phyloP scores from a whole-genome alignment of 1,284 basidiomycete species.

The Cutaneotrichosporon cyanovorans region DNA sequence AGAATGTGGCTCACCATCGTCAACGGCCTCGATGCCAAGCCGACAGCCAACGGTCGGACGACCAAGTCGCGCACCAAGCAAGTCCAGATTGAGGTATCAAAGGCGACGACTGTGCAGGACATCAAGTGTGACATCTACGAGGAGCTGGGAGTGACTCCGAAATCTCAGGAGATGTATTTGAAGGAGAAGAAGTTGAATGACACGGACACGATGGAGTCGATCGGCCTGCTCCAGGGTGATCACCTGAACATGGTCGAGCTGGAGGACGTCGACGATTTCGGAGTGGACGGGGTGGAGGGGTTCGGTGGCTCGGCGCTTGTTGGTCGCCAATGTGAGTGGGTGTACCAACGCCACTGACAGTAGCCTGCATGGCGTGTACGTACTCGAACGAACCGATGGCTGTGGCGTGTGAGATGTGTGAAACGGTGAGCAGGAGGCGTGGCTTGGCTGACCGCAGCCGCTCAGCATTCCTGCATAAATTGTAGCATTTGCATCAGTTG shows the following conservation, averaged over 20 bases:
- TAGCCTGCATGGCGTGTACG: not conserved
- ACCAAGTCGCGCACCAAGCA: constrained; percentile 2
- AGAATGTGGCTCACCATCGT: constrained; percentile 16
- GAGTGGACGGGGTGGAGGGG: constrained; percentile 23
- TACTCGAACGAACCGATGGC: not conserved
- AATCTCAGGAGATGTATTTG: constrained; percentile 24
- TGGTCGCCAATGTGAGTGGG: constrained; percentile 21
- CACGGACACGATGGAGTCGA: constrained; percentile 24
- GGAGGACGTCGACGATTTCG: constrained; percentile 25
- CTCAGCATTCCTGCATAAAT: too few species aligned
- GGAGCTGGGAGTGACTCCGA: constrained; percentile 20
- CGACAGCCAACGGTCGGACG: not conserved
- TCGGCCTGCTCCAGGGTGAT: constrained; percentile 24
- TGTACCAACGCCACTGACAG: not conserved
- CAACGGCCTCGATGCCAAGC: not conserved
- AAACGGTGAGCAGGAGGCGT: not conserved
- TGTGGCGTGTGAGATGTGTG: not conserved
- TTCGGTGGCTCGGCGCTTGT: constrained; percentile 37
- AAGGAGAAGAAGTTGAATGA: constrained; percentile 19
- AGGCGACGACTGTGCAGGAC: constrained; percentile 25
- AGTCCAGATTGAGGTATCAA: constrained; percentile 15
- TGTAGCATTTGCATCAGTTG: too few species aligned
- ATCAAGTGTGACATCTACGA: constrained; percentile 28
- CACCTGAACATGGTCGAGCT: constrained; percentile 17
- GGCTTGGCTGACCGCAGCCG: too few species aligned